These are phyloP conservation scores for Boletus eberwhitei DNA, from an alignment of 768 basidiomycete genomes.

Conservation along the genomic window DNA sequence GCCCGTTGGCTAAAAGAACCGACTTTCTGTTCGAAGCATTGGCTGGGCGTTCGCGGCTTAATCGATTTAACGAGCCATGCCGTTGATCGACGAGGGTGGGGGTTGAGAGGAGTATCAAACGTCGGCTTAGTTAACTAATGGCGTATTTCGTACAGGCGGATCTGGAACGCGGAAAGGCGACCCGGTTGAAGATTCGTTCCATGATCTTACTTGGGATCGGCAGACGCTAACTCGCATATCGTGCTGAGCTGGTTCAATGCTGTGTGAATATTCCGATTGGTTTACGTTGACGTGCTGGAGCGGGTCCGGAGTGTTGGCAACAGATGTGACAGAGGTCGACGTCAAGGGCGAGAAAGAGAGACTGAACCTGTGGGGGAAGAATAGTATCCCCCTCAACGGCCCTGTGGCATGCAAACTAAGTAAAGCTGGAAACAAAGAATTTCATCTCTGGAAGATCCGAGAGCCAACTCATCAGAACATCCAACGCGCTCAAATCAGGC, in stretches of 20 bases:
- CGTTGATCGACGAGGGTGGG: background rate
- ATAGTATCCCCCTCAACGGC: background rate
- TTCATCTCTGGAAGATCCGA: slow-evolving; percentile 12
- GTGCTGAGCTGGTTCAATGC: background rate
- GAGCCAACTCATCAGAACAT: background rate
- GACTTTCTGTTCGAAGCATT: background rate
- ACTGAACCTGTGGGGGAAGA: background rate
- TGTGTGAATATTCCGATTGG: background rate
- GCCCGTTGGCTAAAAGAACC: background rate
- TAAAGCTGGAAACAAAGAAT: slow-evolving; percentile 2
- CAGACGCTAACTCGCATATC: background rate
- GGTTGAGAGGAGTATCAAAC: background rate
- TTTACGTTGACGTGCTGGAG: background rate
- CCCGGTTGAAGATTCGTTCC: background rate
- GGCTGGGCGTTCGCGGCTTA: background rate
- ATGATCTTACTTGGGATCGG: slow-evolving; percentile 2
- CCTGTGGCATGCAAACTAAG: background rate
- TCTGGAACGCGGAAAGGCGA: background rate
- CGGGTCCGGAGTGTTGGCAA: background rate
- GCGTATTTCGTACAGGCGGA: background rate
- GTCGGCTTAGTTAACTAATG: background rate
- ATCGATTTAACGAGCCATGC: background rate
- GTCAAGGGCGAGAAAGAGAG: background rate
- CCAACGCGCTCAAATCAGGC: background rate
- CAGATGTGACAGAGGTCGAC: background rate